phyloP scores from a whole-genome alignment of 2,329 filamentous ascomycete genomes.

The Monascus ruber region DNA sequence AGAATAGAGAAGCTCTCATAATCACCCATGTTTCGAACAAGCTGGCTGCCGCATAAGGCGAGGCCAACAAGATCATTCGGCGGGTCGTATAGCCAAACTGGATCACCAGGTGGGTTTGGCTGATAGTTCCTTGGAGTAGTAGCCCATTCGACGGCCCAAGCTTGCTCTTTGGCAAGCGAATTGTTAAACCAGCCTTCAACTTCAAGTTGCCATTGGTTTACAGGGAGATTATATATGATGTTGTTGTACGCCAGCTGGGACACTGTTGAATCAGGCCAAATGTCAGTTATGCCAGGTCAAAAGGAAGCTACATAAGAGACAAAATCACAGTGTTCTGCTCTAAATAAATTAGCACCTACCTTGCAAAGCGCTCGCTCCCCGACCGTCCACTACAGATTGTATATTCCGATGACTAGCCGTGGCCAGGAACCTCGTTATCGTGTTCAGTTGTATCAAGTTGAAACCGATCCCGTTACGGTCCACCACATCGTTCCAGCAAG shows the following conservation, averaged over 20 bases:
- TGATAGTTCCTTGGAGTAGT: constrained; percentile 2
- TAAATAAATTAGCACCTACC: background rate
- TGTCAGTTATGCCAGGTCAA: background rate
- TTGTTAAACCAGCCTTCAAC: constrained; percentile 18
- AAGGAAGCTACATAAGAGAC: too few species aligned
- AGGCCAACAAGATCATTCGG: background rate
- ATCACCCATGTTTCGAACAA: background rate
- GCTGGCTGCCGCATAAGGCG: background rate
- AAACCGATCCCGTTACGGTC: background rate
- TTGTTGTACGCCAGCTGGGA: constrained; percentile 1
- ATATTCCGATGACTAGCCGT: background rate
- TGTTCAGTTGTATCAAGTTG: background rate
- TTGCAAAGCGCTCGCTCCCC: background rate
- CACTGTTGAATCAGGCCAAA: background rate
- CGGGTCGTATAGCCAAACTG: background rate
- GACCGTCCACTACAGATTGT: background rate
- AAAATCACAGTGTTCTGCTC: too few species aligned
- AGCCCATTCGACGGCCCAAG: constrained; percentile 11
- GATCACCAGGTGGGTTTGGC: background rate
- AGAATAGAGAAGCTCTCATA: background rate
- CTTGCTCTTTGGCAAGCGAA: constrained; percentile 19
- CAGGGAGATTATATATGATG: constrained; percentile 8
- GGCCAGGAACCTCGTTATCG: background rate
- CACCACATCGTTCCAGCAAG: background rate
- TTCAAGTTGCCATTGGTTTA: constrained; percentile 26